These are phyloP conservation scores for Lentinus tigrinus DNA, from an alignment of 768 basidiomycete species.

Conservation along the genomic window DNA sequence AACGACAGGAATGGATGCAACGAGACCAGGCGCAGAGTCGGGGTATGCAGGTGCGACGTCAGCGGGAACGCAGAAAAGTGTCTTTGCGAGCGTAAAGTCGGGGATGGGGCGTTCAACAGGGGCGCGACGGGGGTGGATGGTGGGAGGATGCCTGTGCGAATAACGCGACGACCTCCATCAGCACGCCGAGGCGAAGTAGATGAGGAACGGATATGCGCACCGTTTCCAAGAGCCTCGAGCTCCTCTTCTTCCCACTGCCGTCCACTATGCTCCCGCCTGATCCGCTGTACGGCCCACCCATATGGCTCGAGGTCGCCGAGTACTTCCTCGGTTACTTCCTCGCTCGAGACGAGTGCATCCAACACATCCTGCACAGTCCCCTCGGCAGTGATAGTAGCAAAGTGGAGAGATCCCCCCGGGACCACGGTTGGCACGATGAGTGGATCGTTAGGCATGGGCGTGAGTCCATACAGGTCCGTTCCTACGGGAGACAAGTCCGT, in stretches of 20 bases:
- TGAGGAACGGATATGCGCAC: constrained; percentile 35
- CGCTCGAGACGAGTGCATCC: constrained; percentile 42
- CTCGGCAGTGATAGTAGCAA: constrained; percentile 53
- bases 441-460: constrained; percentile 40
- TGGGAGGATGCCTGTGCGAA: constrained; percentile 48
- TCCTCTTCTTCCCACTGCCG: constrained; percentile 72
- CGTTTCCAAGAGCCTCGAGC: constrained; percentile 61
- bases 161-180: constrained; percentile 10
- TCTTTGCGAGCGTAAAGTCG: constrained; percentile 37
- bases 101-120: constrained; percentile 43
- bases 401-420: constrained; percentile 58
- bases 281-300: constrained; percentile 70
- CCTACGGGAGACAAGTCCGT: constrained; percentile 9
- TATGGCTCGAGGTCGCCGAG: constrained; percentile 55
- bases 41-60: constrained; percentile 64
- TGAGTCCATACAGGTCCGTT: constrained; percentile 10
- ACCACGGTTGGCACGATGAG: constrained; percentile 60
- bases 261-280: constrained; percentile 58
- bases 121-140: constrained; percentile 48
- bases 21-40: constrained; percentile 70
- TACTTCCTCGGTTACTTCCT: constrained; percentile 52
- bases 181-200: neutral
- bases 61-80: constrained; percentile 72
- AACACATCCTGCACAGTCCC: constrained; percentile 64
- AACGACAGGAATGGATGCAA: constrained; percentile 59